Evolutionary conservation across 2,329 filamentous ascomycete species (phyloP), one percentile per base, ranked within the genome.

Genomic region (Penicillium sp.): DNA sequence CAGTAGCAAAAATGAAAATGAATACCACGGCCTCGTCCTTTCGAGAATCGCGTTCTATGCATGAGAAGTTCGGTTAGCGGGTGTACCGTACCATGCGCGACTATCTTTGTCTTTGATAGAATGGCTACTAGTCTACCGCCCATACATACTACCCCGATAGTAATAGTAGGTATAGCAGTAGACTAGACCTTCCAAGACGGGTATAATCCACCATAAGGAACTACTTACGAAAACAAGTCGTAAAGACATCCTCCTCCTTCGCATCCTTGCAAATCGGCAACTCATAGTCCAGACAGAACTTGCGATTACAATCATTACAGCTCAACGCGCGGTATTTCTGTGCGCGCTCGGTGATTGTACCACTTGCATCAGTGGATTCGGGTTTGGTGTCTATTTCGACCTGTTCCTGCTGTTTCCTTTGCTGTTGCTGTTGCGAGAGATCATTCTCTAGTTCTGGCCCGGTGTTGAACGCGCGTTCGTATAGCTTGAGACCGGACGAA

Each of bases 11-110:
- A 45, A 90, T 88, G 71, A 90, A 90, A 28, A 89, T 83, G 62
- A 86, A 85, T 1, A 90, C 88, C 2, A 90, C 85, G 1, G 85
- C 83, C 72, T 89, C 81, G 67, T 90, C 88, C 71, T 90, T 90
- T 19, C 83, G 80, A n/a, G 86, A 89, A 72, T 90, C 88, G 59
- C 88, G 79, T 71, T 90, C 85, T 86, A 65, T 54, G 58, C n/a
- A 33, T 10, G 22, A 42, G 19, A 50, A 69, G 40, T 68, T 60
- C 37, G 28, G 45, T 59, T 22, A 65, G 56, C 26, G 24, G 17
- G 3, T 26, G 44, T 44, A 45, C 3, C 4, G 10, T 19, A 19
- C 1, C 35, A 33, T 24, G 6, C 10, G n/a, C 10, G n/a, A 15
- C 15, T 56, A 7, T 1, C 1, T 6, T 26, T 38, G 19, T 7